phyloP scores from a whole-genome alignment of 345 rosid species.

The Hibiscus trionum region DNA sequence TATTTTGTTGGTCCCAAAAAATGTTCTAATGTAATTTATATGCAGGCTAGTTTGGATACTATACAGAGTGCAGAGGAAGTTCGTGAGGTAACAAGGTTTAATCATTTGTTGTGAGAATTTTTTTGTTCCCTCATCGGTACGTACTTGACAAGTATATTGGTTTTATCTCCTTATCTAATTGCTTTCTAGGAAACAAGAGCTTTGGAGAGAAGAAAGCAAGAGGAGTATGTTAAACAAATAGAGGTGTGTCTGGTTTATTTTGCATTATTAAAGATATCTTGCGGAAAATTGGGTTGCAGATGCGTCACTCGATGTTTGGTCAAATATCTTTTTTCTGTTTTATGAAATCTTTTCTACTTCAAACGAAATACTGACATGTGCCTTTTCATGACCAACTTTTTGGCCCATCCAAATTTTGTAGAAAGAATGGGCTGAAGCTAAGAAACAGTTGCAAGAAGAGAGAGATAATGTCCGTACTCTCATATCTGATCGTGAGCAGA shows the following conservation, averaged over 20 bases:
- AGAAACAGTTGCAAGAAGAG: constrained; percentile 79
- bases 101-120: not conserved
- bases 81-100: constrained; percentile 53
- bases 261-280: not conserved
- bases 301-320: not conserved
- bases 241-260: constrained; percentile 43
- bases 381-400: not conserved
- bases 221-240: constrained; percentile 57
- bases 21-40: constrained; percentile 16
- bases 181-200: constrained; percentile 64
- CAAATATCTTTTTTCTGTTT: not conserved
- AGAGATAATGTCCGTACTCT: constrained; percentile 57
- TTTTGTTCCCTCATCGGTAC: not conserved
- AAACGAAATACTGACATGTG: not conserved
- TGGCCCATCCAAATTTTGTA: constrained; percentile 19
- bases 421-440: constrained; percentile 97
- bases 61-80: constrained; percentile 81
- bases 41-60: constrained; percentile 86
- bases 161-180: not conserved
- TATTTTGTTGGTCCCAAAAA: not conserved
- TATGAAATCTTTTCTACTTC: not conserved
- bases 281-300: not conserved
- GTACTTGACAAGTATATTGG: not conserved
- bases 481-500: constrained; percentile 57
- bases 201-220: constrained; percentile 72